Base-by-base conservation (phyloP, 1,139 yeast species). In the Pneumocystis sp. region DNA sequence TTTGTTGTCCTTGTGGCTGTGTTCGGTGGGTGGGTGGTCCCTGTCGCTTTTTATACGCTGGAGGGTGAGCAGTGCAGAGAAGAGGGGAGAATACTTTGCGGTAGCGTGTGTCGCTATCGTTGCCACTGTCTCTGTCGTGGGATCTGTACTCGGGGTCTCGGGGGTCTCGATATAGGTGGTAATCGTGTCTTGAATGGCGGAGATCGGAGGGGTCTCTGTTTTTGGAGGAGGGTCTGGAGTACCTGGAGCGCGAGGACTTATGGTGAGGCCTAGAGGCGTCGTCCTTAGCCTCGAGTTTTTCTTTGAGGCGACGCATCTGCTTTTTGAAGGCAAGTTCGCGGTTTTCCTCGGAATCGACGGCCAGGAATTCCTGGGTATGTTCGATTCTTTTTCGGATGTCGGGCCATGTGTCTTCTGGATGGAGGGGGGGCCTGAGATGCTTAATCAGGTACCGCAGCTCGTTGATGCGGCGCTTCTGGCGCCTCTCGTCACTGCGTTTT, bases 391-490 rank as follows among this genome's bases (percentile, higher is more conserved):
- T 70, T 65, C 72, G 71, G 5, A 76, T 75, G 3, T 70, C 73
- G n/a, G 75, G 80, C 80, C 81, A 80, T 1, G 74, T 72, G 19
- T 73, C 74, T 1, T 72, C 73, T 19, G 72, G 67, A 7, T 68
- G 66, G 10, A 72, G 67, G 1, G 74, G 75, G 17, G 77, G 76
- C 56, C 73, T 77, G 25, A 74, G 70, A 59, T 75, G 73, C 65
- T 73, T 74, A 64, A 81, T 70, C 61, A 73, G 73, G 34, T 73
- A 69, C 61, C 76, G 73, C 63, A 81, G 75, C 17, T 74, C 76
- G 50, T 77, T 79, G 64, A 77, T 77, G 2, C 71, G 70, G 34
- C 80, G 74, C 63, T 78, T 73, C 64, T 72, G 59, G 39, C 74
- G 72, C 44, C 79, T 75, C 67, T 74, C 76, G 31, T 73, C 72